Evolutionary conservation across 306 rosid species (phyloP).

Genomic region (Quercus variabilis): DNA sequence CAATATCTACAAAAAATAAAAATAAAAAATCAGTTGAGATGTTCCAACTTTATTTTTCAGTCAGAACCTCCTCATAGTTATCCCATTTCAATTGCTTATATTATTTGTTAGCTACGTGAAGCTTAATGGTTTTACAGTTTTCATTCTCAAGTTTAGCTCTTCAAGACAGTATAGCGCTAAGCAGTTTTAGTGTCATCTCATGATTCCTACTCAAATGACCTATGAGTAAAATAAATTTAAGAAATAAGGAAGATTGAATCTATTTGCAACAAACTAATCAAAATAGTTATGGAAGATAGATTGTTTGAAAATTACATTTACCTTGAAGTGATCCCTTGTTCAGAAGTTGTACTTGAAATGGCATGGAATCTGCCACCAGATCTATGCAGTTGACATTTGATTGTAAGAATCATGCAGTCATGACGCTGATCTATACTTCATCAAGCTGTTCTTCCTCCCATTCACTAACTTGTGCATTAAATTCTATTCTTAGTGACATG

Average conservation of each 20-base stretch:
- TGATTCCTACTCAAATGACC: neutral
- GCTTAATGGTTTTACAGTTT: neutral
- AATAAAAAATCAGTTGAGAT: no score
- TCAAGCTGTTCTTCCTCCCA: neutral
- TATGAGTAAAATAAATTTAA: neutral
- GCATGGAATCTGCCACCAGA: neutral
- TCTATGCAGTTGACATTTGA: neutral
- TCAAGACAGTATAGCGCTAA: neutral
- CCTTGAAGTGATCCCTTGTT: neutral
- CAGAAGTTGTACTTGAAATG: neutral
- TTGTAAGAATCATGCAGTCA: neutral
- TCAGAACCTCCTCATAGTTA: neutral
- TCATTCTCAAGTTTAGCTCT: neutral
- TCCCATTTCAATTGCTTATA: neutral
- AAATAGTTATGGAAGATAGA: neutral
- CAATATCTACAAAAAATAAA: no score
- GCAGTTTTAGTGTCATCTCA: neutral
- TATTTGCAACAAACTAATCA: neutral
- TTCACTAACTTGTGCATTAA: conserved; percentile 15
- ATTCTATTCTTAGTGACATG: conserved; percentile 58
- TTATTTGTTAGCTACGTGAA: neutral
- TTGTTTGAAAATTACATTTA: neutral
- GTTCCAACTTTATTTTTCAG: neutral
- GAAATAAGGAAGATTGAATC: neutral
- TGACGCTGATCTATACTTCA: neutral